phyloP scores from a whole-genome alignment of 2,329 filamentous ascomycete species.

The Didymella segeticola region DNA sequence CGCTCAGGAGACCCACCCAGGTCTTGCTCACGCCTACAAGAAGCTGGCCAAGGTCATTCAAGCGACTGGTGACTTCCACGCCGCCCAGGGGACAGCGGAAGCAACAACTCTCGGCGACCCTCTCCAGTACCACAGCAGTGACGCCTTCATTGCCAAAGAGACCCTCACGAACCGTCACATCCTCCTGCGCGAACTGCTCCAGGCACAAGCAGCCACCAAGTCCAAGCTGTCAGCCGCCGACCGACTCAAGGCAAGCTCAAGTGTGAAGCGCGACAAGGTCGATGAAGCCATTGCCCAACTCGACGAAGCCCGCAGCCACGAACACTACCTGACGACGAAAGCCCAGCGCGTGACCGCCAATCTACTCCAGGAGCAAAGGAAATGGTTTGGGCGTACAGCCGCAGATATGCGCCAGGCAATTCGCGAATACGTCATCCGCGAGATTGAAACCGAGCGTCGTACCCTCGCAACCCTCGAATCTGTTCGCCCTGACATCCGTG shows the following conservation, averaged over 20 bases:
- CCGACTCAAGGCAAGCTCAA: slow-evolving; percentile 83
- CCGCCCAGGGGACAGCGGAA: slow-evolving; percentile 94
- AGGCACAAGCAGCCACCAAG: slow-evolving; percentile 85
- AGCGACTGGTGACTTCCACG: slow-evolving; percentile 92
- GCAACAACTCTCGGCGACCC: slow-evolving; percentile 94
- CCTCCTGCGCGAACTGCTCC: slow-evolving; percentile 87
- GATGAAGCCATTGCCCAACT: slow-evolving; percentile 94
- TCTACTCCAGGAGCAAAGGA: slow-evolving; percentile 83
- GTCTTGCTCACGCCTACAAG: slow-evolving; percentile 86
- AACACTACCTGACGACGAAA: slow-evolving; percentile 82
- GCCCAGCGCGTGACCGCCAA: slow-evolving; percentile 89
- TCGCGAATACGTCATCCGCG: slow-evolving; percentile 88
- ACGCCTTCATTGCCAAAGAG: slow-evolving; percentile 98
- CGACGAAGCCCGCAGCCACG: slow-evolving; percentile 83
- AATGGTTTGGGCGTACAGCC: slow-evolving; percentile 88
- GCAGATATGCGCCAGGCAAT: slow-evolving; percentile 83
- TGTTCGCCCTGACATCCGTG: slow-evolving; percentile 88
- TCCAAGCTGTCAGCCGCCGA: slow-evolving; percentile 86
- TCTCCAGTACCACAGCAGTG: slow-evolving; percentile 91
- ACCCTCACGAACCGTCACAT: slow-evolving; percentile 98
- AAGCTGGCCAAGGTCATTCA: slow-evolving; percentile 95
- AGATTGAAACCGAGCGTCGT: slow-evolving; percentile 94
- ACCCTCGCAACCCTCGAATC: slow-evolving; percentile 92
- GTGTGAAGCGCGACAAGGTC: slow-evolving; percentile 91
- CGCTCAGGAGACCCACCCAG: slow-evolving; percentile 87